Base-by-base conservation (phyloP, 1,284 basidiomycete genomes). In the Macrocystidia cucumis region DNA sequence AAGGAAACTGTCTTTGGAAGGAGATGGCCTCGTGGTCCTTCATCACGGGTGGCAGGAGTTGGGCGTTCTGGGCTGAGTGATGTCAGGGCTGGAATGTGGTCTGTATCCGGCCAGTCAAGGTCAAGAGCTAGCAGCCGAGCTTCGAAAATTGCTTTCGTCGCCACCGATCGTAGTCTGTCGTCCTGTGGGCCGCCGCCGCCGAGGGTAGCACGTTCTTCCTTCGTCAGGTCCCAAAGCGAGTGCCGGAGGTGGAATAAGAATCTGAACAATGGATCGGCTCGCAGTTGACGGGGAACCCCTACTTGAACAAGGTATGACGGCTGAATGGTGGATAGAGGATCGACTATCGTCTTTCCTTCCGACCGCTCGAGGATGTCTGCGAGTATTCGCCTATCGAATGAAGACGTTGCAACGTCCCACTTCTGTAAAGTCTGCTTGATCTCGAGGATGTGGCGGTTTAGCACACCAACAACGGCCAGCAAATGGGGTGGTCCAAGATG, bases 291-390 rank as follows among this genome's bases (percentile, higher is more conserved):
- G 2, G 85, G 82, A 8, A 67, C 58, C 2, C 84, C 86, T 34
- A 64, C 68, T 51, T 87, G 86, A 18, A 90, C 72, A 25, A 90
- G 67, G 49, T 78, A 87, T 1, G 85, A 86, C 3, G 85, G 84
- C 34, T 85, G 86, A 29, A 76, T 85, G 28, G 78, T 77, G 14
- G 86, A 87, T 23, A 83, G 64, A 14, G 82, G 80, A 51, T 91
- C 86, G 5, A 83, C 64, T 17, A 75, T 57, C 3, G 69, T 50
- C n/a, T 65, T 56, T 19, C 68, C 56, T 22, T 59, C 58, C 5
- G 76, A 75, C 35, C 58, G 57, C 37, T 57, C 50, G 28, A 85
- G 60, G 32, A 83, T 66, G 21, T 58, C 56, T 38, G 57, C 57
- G 13, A 81, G 55, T 9, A 71, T 48, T 11, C 43, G 40, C 32